Evolutionary conservation across 495 filamentous ascomycete genomes (phyloP), one percentile per base, ranked within the genome.

Genomic region (Penicillium goetzii): DNA sequence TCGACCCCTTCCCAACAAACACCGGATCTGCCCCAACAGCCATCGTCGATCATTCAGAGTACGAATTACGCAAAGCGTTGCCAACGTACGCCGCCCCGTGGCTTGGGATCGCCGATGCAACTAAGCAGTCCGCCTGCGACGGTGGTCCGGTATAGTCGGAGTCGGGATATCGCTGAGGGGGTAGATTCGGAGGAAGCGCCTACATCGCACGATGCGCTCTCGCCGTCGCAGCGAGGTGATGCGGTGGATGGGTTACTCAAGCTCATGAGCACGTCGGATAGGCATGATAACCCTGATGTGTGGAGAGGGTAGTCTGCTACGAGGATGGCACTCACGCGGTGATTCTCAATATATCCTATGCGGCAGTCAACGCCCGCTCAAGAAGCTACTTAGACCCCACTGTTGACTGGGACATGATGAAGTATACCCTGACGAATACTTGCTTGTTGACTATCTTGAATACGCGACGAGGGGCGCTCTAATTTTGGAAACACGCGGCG

Each of bases 231-330:
- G 45, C 60, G 72, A 21, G 78, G 76, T 15, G 78, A 80, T 56
- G 78, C 78, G 26, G 76, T 79, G 3, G 76, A 80, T 41, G 78
- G 76, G 47, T 38, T 80, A 23, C 66, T 80, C 30, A 80, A 79
- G 59, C 67, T 80, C 7, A 80, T 78, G 76, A 73, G 64, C 23
- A 78, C 76, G 23, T 61, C 66, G n/a, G 71, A 73, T 45, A 60
- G 60, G 43, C 58, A 61, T 21, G 64, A 67, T 26, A 68, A 45
- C 12, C 53, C 61, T 7, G 68, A 71, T 28, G 54, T 67, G 7
- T 70, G 70, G 66, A 63, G 56, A 60, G 65, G 64, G 38, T 73
- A 53, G 25, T 8, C 5, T n/a, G 19, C 19, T 21, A 19, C 41
- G 19, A n/a, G 40, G 40, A 43, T 19, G 40, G 9, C 40, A 43